A percentile compares a stretch with the other conserved stretches of the same genome.
phyloP scores from a whole-genome alignment of 2,329 filamentous ascomycete species.

The Didymella keratinophila region DNA sequence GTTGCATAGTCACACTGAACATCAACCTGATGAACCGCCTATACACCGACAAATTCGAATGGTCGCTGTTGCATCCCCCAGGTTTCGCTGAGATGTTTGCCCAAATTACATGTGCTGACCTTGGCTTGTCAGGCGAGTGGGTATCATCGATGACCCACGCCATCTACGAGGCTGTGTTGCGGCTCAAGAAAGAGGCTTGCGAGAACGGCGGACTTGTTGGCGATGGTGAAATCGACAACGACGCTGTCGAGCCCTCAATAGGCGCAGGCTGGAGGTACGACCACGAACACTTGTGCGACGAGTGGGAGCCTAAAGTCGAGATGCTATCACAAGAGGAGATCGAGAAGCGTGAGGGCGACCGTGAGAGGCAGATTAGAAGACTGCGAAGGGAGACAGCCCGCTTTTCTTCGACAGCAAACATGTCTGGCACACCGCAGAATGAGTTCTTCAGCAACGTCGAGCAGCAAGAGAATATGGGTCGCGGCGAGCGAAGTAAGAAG shows the following conservation, averaged over 20 bases:
- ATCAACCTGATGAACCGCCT: constrained; percentile 91
- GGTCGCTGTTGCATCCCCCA: constrained; percentile 90
- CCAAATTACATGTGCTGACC: constrained; percentile 88
- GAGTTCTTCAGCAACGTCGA: constrained; percentile 67
- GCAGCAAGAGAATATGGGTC: constrained; percentile 78
- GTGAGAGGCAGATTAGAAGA: constrained; percentile 87
- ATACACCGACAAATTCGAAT: constrained; percentile 97
- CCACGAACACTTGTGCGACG: constrained; percentile 77
- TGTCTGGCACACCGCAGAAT: constrained; percentile 72
- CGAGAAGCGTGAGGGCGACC: constrained; percentile 92
- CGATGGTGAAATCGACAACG: constrained; percentile 82
- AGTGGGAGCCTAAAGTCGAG: constrained; percentile 62
- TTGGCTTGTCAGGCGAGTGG: constrained; percentile 92
- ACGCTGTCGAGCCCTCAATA: constrained; percentile 75
- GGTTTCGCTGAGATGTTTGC: constrained; percentile 93
- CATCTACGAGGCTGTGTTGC: constrained; percentile 93
- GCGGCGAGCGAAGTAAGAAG: constrained; percentile 93
- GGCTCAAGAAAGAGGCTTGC: constrained; percentile 94
- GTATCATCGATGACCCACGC: constrained; percentile 92
- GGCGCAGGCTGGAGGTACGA: constrained; percentile 97
- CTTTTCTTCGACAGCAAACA: constrained; percentile 85
- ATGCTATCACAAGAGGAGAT: constrained; percentile 91
- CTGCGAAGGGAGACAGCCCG: constrained; percentile 89
- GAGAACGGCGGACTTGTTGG: constrained; percentile 86
- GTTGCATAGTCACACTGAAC: constrained; percentile 88